Base-by-base conservation (phyloP, 2,329 filamentous ascomycete species). In the Decorospora gaudefroyi region DNA sequence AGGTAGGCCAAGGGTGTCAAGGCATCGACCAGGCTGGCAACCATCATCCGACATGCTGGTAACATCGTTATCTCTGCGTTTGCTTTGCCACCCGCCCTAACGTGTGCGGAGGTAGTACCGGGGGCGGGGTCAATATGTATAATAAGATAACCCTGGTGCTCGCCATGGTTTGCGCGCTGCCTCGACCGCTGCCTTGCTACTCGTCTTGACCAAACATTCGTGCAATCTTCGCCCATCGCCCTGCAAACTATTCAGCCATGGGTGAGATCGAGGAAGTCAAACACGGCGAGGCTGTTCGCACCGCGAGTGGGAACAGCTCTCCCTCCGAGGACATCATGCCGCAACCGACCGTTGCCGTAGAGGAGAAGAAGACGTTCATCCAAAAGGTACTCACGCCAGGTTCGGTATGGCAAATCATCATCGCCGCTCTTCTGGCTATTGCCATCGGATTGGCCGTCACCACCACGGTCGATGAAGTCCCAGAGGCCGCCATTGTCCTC, bases 401-500 rank as follows among this genome's bases (percentile, higher is more conserved):
- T 4, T 76, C 74, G 1, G 75, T 76, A 17, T 55, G 74, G 30
- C 78, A 80, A 53, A 80, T 80, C 49, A 71, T 80, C 53, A 57
- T 67, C 19, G 75, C 76, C 1, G 78, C 78, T 9, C 37, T 72
- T 1, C 23, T 78, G n/a, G 77, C 75, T 21, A 75, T 80, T 19
- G 73, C 62, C 7, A 78, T 80, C 26, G 78, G 77, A 26, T 42
- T 80, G 37, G 65, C 68, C 5, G 71, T 80, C 2, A 72, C 72
- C 7, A 65, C 71, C 0, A 68, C 68, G 4, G 73, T 75, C 6
- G 68, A 73, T 0, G 50, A 73, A 1, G 67, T 80, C 3, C 76
- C 76, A 0, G 63, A 69, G 4, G 70, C 74, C 1, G 75, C 68
- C 1, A 64, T 66, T 1, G 68, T 67, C 1, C 58, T 80, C 32